Evolutionary conservation across 495 filamentous ascomycete genomes (phyloP), one percentile per base, ranked within the genome.

Genomic region (Aspergillus campestris): DNA sequence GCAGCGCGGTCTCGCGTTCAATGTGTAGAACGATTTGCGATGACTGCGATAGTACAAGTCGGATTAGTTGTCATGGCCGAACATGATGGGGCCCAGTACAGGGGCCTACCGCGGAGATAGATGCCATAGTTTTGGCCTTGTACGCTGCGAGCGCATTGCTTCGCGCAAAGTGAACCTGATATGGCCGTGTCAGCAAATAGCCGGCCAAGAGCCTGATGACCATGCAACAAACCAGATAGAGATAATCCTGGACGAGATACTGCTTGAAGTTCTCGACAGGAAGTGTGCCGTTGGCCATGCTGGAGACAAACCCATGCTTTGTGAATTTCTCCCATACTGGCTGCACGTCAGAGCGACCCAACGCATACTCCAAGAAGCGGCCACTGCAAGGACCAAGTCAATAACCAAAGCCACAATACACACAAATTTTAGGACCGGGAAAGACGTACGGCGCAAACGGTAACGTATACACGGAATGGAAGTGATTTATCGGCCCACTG

Each of bases 401-500:
- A 44, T 56, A 18, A 61, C 36, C 13, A 40, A 18, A 18, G 1
- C 15, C n/a, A 28, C n/a, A 24, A 10, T 13, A 7, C 7, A 44
- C 18, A 24, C 18, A 24, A 24, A 24, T 1, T 24, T 42, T 14
- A 10, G 8, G 8, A 5, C 36, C 5, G n/a, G n/a, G 7, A 38
- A 28, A 34, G 13, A 71, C 82, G 58, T 67, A 95, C 89, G 83
- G 86, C 8, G 84, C 64, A 67, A 94, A 95, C 2, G 89, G 88
- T 47, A 95, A 64, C 1, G 71, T 77, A 47, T 87, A 82, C 2
- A 80, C 71, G 3, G 89, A 94, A 60, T 97, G 90, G 53, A 95
- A 94, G 63, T 95, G 91, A 53, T 95, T 94, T 49, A 98, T 81
- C 2, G 92, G 90, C 0, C 91, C 91, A 63, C 79, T 87, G 7